These are phyloP conservation scores for Plasmodium coatneyi DNA, from an alignment of 169 alveolate species.

Conservation along the genomic window DNA sequence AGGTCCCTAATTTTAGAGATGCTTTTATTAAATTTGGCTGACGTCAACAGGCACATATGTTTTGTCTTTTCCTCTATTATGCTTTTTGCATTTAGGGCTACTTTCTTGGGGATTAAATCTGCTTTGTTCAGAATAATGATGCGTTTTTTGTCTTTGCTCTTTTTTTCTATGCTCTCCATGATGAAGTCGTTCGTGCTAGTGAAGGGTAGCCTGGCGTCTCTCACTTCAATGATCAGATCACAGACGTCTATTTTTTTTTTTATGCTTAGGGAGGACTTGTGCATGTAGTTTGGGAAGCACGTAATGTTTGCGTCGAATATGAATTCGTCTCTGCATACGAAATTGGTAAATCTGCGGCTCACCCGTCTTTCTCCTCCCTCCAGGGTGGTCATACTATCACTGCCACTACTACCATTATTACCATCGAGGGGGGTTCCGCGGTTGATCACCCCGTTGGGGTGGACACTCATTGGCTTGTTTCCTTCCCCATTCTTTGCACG, in stretches of 20 bases:
- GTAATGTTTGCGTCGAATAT: slow-evolving; percentile 58
- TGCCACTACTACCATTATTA: background rate
- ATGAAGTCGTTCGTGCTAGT: slow-evolving; percentile 76
- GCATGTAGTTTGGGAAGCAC: slow-evolving; percentile 74
- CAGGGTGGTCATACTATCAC: background rate
- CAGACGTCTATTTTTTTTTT: slow-evolving; percentile 63
- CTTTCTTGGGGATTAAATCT: slow-evolving; percentile 73
- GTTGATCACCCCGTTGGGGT: background rate
- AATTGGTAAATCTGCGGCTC: slow-evolving; percentile 1
- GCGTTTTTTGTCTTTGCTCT: slow-evolving; percentile 16
- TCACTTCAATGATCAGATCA: slow-evolving; percentile 72
- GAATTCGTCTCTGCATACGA: slow-evolving; percentile 38
- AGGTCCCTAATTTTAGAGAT: slow-evolving; percentile 69
- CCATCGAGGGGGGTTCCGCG: background rate
- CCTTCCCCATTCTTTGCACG: background rate
- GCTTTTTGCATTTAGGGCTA: slow-evolving; percentile 55
- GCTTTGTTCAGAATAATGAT: slow-evolving; percentile 77
- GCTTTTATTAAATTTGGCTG: slow-evolving; percentile 60
- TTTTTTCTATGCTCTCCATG: slow-evolving; percentile 18
- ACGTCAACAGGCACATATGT: slow-evolving; percentile 38
- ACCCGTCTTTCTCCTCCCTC: background rate
- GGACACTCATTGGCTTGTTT: background rate
- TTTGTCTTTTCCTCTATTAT: slow-evolving; percentile 68
- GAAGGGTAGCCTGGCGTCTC: slow-evolving; percentile 82
- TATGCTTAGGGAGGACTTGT: slow-evolving; percentile 57